Base-by-base conservation (phyloP, 352 stramenopile genomes). In the Pilasporangium apinafurcum region DNA sequence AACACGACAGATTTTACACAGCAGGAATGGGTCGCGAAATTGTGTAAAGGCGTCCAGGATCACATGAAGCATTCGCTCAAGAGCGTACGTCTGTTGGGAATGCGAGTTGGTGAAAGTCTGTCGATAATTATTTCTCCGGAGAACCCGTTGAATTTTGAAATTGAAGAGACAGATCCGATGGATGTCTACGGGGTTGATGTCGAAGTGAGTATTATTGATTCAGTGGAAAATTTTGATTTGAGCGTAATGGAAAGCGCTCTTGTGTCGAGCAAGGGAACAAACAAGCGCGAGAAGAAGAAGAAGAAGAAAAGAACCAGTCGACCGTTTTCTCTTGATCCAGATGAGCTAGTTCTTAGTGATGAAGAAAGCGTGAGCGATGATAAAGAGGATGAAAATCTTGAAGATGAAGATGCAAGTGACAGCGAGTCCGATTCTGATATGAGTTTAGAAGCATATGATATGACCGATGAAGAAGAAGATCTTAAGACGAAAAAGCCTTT, bases 21-120 rank as follows among this genome's bases (percentile, higher is more conserved):
- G 4, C 58, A 57, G 18, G 69, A 83, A 34, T 90, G 78, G 74
- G 70, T 71, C 10, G 61, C 68, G 16, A 79, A 80, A 48, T 32
- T 90, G 10, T 86, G 74, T 44, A 79, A 83, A 44, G 78, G 78
- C 10, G 69, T 90, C 2, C 78, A 90, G 59, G 55, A 68, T 10
- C 75, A 87, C 56, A 85, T 90, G 69, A 60, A 48, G 7, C 69
- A 87, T 40, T 85, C 72, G 2, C 37, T 85, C 6, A 61, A 78
- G 48, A 51, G 62, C n/a, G 66, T 78, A 34, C 71, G 74, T 27
- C 30, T 50, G 13, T 51, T 87, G 20, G 78, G 74, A 1, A 90
- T 90, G 74, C 69, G 73, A 8, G 70, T 90, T 9, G 78, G 69
- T 5, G 74, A 90, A 52, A 87, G 54, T 32, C 8, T 87, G 5